Evolutionary conservation across 1,284 basidiomycete species (phyloP), one percentile per base, ranked within the genome.

Genomic region (Rhizopogon parksii): DNA sequence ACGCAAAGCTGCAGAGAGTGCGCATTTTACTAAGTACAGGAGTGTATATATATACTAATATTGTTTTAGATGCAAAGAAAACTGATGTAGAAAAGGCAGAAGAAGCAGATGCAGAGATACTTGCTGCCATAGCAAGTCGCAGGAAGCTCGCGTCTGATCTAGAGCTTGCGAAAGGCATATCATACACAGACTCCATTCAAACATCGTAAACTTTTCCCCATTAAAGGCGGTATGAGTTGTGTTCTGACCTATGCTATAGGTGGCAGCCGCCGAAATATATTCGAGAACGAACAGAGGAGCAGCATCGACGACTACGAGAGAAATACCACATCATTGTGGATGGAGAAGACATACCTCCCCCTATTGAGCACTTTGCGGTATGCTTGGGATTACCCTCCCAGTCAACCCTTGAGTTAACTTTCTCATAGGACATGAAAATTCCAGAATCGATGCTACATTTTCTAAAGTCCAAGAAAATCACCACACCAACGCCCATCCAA

Each of bases 271-370:
- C 96, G 19, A 75, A 73, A 45, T 96, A 88, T 65, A 83, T 99
- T 53, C 80, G 86, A 19, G 78, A 84, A 30, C 75, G 87, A 38
- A 69, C 83, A 0, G 74, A 79, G 39, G 84, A 83, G 39, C 80
- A 95, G 53, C 78, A 93, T 62, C 77, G 80, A 51, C 79, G 74
- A 55, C 71, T 97, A 24, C 82, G 96, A 30, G 90, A 95, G 53
- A 91, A 93, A 70, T 81, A 90, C 60, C 93, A 97, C 64, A 96
- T 99, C 61, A 73, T 96, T 17, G 83, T 89, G 15, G 92, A 97
- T 59, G 95, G 95, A 4, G 83, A 94, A 52, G 80, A 94, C 60
- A 75, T 96, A n/a, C 95, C 95, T 5, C 93, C 94, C 17, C 91
- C 95, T 1, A 96, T 98, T 50, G 85, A 92, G 55, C 83, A 90